These are phyloP conservation scores for Monosporascus sp. DNA, from an alignment of 2,329 filamentous ascomycete genomes.

Conservation along the genomic window DNA sequence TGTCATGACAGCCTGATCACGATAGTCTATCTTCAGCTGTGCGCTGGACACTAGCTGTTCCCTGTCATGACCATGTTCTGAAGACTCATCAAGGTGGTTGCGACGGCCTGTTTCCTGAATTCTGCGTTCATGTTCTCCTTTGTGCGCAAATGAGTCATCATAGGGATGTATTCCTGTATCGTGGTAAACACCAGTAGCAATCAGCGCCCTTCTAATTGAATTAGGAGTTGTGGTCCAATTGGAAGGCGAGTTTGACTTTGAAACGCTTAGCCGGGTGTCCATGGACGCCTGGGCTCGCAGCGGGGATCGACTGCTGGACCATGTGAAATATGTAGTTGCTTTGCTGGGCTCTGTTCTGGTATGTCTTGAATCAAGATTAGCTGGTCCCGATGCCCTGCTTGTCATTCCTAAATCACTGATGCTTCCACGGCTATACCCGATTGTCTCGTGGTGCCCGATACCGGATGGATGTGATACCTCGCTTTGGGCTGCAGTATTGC, in stretches of 20 bases:
- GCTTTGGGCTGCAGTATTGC: not conserved
- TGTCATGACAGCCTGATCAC: slow-evolving; percentile 15
- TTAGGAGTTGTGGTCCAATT: slow-evolving; percentile 15
- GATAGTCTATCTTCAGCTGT: slow-evolving; percentile 5
- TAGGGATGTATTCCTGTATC: slow-evolving; percentile 15
- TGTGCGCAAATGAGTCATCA: slow-evolving; percentile 3
- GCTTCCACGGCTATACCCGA: not conserved
- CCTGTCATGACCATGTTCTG: not conserved
- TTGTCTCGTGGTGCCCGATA: not conserved
- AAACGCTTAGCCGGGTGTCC: not conserved
- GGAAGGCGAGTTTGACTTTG: slow-evolving; percentile 4
- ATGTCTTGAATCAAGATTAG: not conserved
- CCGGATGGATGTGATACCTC: not conserved
- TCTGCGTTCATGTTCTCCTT: not conserved
- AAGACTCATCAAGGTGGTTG: not conserved
- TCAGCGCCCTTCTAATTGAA: slow-evolving; percentile 10
- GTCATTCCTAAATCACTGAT: not conserved
- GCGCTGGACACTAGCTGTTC: not conserved
- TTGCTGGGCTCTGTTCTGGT: slow-evolving; percentile 8
- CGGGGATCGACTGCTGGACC: slow-evolving; percentile 20
- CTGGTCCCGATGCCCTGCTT: not conserved
- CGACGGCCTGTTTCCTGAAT: not conserved
- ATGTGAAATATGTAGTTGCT: slow-evolving; percentile 21
- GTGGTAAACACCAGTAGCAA: slow-evolving; percentile 20
- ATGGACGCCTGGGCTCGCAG: not conserved